A percentile compares a stretch with the other conserved stretches of the same genome.
Conservation (phyloP, 257 asterid species). For the Rehmannia glutinosa region DNA sequence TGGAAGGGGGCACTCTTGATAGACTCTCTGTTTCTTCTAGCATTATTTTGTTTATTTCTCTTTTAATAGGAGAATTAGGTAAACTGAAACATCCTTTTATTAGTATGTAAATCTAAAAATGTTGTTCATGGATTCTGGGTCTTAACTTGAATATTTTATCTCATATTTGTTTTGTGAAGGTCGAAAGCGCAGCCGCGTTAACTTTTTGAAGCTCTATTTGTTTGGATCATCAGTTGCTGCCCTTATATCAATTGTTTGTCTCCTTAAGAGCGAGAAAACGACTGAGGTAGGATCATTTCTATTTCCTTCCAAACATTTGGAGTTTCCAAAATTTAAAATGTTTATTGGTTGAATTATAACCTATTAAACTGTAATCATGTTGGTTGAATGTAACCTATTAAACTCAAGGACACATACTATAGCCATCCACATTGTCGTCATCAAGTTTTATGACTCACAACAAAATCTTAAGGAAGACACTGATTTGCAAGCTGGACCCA, state of each 20-base stretch:
- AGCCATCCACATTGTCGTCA: too few relatives aligned
- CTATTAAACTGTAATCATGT: background rate
- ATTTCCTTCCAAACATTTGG: background rate
- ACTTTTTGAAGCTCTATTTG: constrained; percentile 55
- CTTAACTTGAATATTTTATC: background rate
- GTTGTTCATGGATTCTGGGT: background rate
- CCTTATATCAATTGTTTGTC: constrained; percentile 36
- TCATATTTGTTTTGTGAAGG: constrained; percentile 40
- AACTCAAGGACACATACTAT: background rate
- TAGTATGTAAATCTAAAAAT: background rate
- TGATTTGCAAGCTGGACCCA: too few relatives aligned
- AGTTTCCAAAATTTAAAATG: background rate
- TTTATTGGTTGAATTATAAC: background rate
- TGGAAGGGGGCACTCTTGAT: constrained; percentile 40
- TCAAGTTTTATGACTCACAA: too few relatives aligned
- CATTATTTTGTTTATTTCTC: constrained; percentile 45
- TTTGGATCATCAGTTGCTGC: constrained; percentile 60
- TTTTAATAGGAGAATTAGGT: constrained; percentile 78
- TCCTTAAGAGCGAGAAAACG: constrained; percentile 30
- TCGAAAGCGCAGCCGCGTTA: constrained; percentile 58
- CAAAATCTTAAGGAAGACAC: too few relatives aligned
- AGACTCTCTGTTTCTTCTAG: constrained; percentile 33
- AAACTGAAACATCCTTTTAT: background rate
- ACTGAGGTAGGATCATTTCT: constrained; percentile 41
- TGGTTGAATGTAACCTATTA: background rate